Conservation (phyloP, 352 stramenopile genomes). For the Globisporangium camurandrum region DNA sequence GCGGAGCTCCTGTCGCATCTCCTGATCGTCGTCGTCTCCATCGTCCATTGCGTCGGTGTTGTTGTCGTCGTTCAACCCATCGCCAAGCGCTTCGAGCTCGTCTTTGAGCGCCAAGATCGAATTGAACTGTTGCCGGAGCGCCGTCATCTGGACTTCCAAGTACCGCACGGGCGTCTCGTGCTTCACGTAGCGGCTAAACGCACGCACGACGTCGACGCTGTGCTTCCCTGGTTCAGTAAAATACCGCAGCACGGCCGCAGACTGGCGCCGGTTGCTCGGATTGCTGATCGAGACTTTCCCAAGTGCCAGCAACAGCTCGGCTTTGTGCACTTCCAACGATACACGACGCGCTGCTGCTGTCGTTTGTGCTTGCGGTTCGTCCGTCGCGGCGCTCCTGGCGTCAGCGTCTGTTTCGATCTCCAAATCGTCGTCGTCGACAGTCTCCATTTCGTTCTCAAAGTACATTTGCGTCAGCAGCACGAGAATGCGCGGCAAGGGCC, state of each 20-base stretch:
- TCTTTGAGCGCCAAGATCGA: constrained; percentile 58
- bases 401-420: constrained; percentile 29
- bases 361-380: constrained; percentile 18
- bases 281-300: constrained; percentile 71
- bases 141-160: constrained; percentile 85
- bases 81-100: constrained; percentile 22
- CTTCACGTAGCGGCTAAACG: constrained; percentile 77
- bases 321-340: constrained; percentile 24
- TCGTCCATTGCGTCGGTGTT: constrained; percentile 31
- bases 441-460: constrained; percentile 73
- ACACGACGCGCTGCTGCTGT: no score
- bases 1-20: constrained; percentile 42
- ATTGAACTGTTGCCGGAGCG: constrained; percentile 62
- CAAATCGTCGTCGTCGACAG: constrained; percentile 23
- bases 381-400: constrained; percentile 3
- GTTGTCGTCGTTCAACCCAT: constrained; percentile 19
- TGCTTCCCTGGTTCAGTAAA: constrained; percentile 45
- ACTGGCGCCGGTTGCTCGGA: constrained; percentile 75
- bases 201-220: constrained; percentile 64
- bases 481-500: constrained; percentile 58
- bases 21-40: constrained; percentile 20
- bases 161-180: constrained; percentile 67
- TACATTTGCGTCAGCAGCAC: constrained; percentile 72
- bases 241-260: constrained; percentile 58
- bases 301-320: constrained; percentile 63